Conservation (phyloP, 441 rosid species). For the Dalechampia spathulata region DNA sequence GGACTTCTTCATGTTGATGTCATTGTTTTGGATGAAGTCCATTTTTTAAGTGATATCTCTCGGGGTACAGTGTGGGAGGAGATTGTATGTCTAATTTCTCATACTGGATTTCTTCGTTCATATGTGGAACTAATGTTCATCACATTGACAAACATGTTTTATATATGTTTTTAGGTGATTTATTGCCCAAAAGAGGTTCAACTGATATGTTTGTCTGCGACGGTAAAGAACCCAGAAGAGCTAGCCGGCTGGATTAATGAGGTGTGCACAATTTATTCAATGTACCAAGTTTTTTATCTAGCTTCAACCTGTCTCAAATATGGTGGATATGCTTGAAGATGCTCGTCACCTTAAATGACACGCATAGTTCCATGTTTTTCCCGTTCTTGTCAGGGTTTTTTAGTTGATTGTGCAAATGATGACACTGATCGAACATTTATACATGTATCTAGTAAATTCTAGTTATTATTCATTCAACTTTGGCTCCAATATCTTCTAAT, state of each 20-base stretch:
- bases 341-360: not conserved
- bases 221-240: slow-evolving; percentile 95
- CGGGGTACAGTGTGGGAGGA: slow-evolving; percentile 99
- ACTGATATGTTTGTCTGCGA: slow-evolving; percentile 84
- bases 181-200: slow-evolving; percentile 93
- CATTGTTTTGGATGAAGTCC: slow-evolving; percentile 95
- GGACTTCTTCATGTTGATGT: slow-evolving; percentile 88
- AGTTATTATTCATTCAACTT: not conserved
- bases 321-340: not conserved
- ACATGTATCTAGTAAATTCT: slow-evolving; percentile 3
- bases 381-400: not conserved
- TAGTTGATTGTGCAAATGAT: not conserved
- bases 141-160: slow-evolving; percentile 3
- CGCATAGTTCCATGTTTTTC: not conserved
- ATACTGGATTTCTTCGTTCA: not conserved
- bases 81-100: slow-evolving; percentile 54
- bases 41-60: slow-evolving; percentile 89
- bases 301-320: slow-evolving; percentile 5
- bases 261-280: slow-evolving; percentile 34
- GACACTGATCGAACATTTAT: not conserved
- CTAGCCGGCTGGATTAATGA: slow-evolving; percentile 94
- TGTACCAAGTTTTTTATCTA: slow-evolving; percentile 5
- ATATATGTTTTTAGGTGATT: slow-evolving; percentile 47
- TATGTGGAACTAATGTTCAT: slow-evolving; percentile 7
- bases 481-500: slow-evolving; percentile 14